Conservation (phyloP, 2,329 filamentous ascomycete genomes). For the Exutisphaerella laricina region DNA sequence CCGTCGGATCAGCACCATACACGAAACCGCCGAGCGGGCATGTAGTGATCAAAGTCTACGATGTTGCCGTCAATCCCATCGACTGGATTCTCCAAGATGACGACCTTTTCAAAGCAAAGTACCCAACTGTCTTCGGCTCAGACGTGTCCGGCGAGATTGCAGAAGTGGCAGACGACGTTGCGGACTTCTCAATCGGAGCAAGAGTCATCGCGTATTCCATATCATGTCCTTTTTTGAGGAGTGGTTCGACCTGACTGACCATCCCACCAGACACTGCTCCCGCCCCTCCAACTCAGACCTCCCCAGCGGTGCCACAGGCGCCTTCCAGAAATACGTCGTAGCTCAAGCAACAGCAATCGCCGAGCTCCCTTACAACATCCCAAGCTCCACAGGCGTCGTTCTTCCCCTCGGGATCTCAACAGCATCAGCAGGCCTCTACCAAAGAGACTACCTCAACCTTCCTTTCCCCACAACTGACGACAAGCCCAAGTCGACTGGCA, state of each 20-base stretch:
- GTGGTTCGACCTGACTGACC: neutral
- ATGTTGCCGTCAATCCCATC: slow-evolving; percentile 41
- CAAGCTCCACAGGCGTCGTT: slow-evolving; percentile 36
- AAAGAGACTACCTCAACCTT: slow-evolving; percentile 23
- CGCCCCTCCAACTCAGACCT: slow-evolving; percentile 14
- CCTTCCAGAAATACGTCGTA: slow-evolving; percentile 33
- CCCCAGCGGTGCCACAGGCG: slow-evolving; percentile 20
- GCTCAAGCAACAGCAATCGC: slow-evolving; percentile 32
- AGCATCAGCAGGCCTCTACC: slow-evolving; percentile 33
- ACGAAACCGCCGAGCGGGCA: slow-evolving; percentile 33
- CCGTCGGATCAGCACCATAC: slow-evolving; percentile 36
- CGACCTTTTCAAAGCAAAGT: slow-evolving; percentile 29
- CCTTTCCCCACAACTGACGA: slow-evolving; percentile 18
- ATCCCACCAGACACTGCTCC: slow-evolving; percentile 19
- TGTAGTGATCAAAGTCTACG: slow-evolving; percentile 37
- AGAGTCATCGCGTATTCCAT: slow-evolving; percentile 38
- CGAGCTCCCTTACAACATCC: slow-evolving; percentile 37
- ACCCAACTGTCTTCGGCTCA: slow-evolving; percentile 37
- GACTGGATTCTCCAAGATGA: slow-evolving; percentile 38
- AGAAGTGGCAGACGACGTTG: slow-evolving; percentile 43
- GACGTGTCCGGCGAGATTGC: slow-evolving; percentile 45
- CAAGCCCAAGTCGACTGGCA: slow-evolving; percentile 16
- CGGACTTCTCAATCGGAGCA: slow-evolving; percentile 42
- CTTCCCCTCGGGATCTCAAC: slow-evolving; percentile 42
- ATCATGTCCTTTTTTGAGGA: neutral